phyloP scores from a whole-genome alignment of 495 filamentous ascomycete species.

The Aspergillus campestris region DNA sequence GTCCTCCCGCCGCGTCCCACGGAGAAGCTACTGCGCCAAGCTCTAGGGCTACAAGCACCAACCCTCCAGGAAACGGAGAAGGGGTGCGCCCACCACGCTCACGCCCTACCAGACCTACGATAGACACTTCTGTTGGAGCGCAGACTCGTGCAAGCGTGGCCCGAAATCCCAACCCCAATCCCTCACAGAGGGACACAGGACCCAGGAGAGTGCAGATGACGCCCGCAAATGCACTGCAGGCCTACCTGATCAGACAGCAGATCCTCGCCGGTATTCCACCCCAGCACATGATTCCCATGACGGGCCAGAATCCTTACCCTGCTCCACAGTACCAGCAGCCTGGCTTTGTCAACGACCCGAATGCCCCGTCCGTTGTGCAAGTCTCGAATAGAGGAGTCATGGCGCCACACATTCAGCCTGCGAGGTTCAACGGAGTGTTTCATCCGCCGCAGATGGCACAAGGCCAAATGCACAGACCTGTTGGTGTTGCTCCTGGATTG shows the following conservation, averaged over 20 bases:
- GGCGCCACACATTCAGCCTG: slow-evolving; percentile 14
- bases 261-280: slow-evolving; percentile 20
- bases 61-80: no score
- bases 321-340: background rate
- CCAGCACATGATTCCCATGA: slow-evolving; percentile 16
- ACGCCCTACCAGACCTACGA: background rate
- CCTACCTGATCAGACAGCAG: slow-evolving; percentile 26
- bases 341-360: background rate
- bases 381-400: slow-evolving; percentile 10
- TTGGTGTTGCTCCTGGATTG: background rate
- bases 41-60: no score
- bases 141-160: background rate
- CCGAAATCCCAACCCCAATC: no score
- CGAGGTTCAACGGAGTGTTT: slow-evolving; percentile 10
- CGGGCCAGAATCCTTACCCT: no score
- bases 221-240: slow-evolving; percentile 12
- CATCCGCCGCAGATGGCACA: slow-evolving; percentile 1
- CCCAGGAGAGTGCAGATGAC: background rate
- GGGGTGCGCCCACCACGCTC: no score
- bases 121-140: background rate
- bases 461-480: background rate
- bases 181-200: no score
- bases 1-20: no score
- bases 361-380: slow-evolving; percentile 10
- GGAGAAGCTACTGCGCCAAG: no score